Evolutionary conservation across 495 filamentous ascomycete genomes (phyloP), one percentile per base, ranked within the genome.

Genomic region (Tuber calosporum): DNA sequence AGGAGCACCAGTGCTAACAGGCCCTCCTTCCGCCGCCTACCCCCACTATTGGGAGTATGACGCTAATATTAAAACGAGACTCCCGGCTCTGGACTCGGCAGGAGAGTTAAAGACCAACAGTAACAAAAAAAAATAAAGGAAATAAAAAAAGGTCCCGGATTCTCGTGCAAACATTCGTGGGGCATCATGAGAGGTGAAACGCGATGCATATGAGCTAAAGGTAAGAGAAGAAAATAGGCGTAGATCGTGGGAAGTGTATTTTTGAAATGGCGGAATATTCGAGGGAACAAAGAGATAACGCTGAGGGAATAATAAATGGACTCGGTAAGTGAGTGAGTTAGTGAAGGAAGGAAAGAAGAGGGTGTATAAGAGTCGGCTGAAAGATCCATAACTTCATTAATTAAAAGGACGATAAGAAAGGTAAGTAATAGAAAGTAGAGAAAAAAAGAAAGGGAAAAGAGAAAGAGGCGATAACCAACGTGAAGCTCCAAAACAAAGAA

Each of bases 371-470:
- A 71, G 68, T 74, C 43, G 39, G 22, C 38, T 41, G 39, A 76
- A 67, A 72, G 72, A 78, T 68, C 69, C 75, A 36, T 77, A 74
- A 78, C 79, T 81, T 83, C 73, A 73, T 80, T 76, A 82, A 83
- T 83, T 83, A 82, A 81, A 79, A 79, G 74, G 75, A 77, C 72
- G 73, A 75, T 82, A 73, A 75, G 73, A 79, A 76, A 80, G 83
- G 82, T 80, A 80, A 79, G 82, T 76, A 82, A 81, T 82, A 82
- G 82, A 83, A 83, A 83, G 30, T 58, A 83, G 79, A 78, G 80
- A 81, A 82, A 74, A 74, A 71, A 67, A 69, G 40, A 66, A 72
- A 40, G 39, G 38, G 39, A 72, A 73, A 71, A 58, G n/a, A n/a
- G n/a, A 73, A 42, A 68, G 69, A 67, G 45, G 76, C 45, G 70